Base-by-base conservation (phyloP, 2,329 filamentous ascomycete species). In the Bipolaris oryzae region DNA sequence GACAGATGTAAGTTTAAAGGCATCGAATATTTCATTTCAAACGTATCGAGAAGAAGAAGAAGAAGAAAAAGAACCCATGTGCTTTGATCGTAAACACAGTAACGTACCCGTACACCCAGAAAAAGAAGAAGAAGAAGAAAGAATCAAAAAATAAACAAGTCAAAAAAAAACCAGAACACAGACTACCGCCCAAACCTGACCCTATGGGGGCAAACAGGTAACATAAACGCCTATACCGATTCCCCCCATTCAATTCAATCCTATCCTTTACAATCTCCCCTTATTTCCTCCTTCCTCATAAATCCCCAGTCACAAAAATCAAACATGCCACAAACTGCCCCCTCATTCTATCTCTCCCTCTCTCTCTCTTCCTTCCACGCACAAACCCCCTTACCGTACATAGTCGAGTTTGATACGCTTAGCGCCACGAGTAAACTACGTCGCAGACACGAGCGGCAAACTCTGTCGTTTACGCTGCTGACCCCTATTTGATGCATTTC, bases 371-470 rank as follows among this genome's bases (percentile, higher is more conserved):
- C 16, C 10, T 16, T 6, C 13, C 18, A 15, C 15, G 21, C 15
- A 23, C 18, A n/a, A n/a, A n/a, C n/a, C 1, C 45, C 13, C 31
- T 39, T 33, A 7, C 21, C 16, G 10, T 23, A 7, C 39, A 28
- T 10, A 15, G 18, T 39, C 21, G 9, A 57, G 16, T 13, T 53
- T 52, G 31, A 56, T 3, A n/a, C 53, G 41, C 34, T 58, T 58
- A n/a, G 41, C n/a, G 5, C 46, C 34, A 35, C 41, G 47, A 20
- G 25, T 50, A 50, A 11, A 23, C 62, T 67, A 72, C 16, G 65
- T 67, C 50, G 69, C 70, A 46, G 69, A 66, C 1, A 73, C 68
- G 33, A 73, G 61, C n/a, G 67, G 68, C 31, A 72, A 35, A 37
- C 60, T 68, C 35, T 56, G 58, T 16, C 63, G 61, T 16, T 51